Evolutionary conservation across 257 asterid species (phyloP).

Genomic region (Fraxinus americana): DNA sequence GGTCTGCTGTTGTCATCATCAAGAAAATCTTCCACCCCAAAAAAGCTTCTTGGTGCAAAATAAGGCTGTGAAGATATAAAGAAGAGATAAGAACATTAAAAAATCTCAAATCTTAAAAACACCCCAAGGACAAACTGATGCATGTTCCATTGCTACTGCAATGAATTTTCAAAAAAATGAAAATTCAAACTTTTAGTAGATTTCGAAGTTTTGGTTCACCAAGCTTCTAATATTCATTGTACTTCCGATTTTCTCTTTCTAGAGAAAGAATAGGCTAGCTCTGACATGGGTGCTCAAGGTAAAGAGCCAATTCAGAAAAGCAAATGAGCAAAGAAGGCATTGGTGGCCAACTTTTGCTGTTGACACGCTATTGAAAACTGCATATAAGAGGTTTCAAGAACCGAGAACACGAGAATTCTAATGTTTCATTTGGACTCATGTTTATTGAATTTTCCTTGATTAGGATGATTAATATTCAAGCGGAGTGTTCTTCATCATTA

Average conservation of each 20-base stretch:
- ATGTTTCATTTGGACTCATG: too few species aligned
- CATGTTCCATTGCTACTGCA: background rate
- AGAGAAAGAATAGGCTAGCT: too few species aligned
- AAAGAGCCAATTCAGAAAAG: background rate
- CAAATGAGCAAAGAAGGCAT: too few species aligned
- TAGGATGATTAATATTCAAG: too few species aligned
- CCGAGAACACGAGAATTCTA: too few species aligned
- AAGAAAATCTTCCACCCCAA: conserved; percentile 88
- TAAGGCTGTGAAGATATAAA: conserved; percentile 53
- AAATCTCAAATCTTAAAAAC: background rate
- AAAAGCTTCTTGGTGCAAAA: conserved; percentile 86
- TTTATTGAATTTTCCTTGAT: too few species aligned
- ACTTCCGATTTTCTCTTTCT: too few species aligned
- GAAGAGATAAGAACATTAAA: background rate
- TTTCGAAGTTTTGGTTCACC: background rate
- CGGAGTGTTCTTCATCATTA: too few species aligned
- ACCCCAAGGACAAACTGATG: background rate
- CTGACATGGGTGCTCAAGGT: background rate
- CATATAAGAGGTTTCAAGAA: too few species aligned
- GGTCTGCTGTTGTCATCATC: conserved; percentile 92
- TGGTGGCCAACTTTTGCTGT: background rate
- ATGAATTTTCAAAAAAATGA: too few species aligned
- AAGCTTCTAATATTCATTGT: too few species aligned
- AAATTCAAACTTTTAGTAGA: background rate
- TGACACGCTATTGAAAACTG: too few species aligned